Conservation (phyloP, 768 basidiomycete species). For the Ephemerocybe angulata region DNA sequence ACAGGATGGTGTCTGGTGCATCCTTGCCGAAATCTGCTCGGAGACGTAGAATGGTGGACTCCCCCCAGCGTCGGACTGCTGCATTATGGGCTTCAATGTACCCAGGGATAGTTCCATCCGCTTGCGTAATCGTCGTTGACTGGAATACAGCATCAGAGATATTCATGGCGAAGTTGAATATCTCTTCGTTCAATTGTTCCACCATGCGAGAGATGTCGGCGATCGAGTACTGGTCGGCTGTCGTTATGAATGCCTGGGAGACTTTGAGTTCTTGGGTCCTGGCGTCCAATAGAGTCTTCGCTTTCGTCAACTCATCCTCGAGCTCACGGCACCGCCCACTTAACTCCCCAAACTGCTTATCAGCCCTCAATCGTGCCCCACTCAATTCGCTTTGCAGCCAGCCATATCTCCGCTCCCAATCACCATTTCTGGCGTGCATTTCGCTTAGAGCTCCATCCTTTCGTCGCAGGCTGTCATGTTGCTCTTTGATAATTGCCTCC, state of each 20-base stretch:
- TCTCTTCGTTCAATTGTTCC: constrained; percentile 44
- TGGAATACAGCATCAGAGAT: constrained; percentile 34
- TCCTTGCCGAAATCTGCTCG: neutral
- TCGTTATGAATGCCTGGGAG: constrained; percentile 41
- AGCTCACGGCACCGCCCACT: too few relatives aligned
- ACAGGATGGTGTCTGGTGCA: neutral
- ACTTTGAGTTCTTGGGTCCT: constrained; percentile 37
- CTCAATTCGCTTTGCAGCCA: too few relatives aligned
- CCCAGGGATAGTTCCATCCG: neutral
- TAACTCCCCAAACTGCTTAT: too few relatives aligned
- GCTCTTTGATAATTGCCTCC: too few relatives aligned
- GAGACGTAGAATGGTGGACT: constrained; percentile 37
- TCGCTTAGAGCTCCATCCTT: too few relatives aligned
- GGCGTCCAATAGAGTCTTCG: constrained; percentile 21
- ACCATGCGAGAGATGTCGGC: constrained; percentile 38
- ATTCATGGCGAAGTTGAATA: constrained; percentile 42
- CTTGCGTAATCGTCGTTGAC: neutral
- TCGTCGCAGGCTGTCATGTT: too few relatives aligned
- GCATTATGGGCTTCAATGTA: constrained; percentile 29
- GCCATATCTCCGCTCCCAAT: too few relatives aligned
- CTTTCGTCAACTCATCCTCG: constrained; percentile 17
- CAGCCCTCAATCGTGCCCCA: too few relatives aligned
- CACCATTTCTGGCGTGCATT: too few relatives aligned
- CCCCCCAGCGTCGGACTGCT: constrained; percentile 23
- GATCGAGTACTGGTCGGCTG: constrained; percentile 41